These are phyloP conservation scores for Boletus fagicola DNA, from an alignment of 768 basidiomycete species.

Conservation along the genomic window DNA sequence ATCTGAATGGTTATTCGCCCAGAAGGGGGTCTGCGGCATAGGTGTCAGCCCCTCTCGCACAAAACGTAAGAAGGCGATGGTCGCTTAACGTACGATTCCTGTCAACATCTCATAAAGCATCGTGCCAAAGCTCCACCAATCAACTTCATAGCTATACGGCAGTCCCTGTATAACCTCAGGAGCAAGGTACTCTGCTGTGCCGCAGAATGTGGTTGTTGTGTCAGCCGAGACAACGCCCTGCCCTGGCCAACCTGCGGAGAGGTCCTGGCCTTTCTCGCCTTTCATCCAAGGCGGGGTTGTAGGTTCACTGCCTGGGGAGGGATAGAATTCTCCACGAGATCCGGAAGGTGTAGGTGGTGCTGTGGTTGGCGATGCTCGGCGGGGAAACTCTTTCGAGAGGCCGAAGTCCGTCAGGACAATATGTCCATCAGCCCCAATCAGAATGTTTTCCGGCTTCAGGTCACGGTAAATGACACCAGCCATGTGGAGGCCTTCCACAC, in stretches of 20 bases:
- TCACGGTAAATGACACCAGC: constrained; percentile 97
- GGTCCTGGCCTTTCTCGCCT: constrained; percentile 52
- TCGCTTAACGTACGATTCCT: constrained; percentile 64
- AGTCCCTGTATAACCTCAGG: constrained; percentile 94
- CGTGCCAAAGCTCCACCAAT: constrained; percentile 98
- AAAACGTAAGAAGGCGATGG: constrained; percentile 13
- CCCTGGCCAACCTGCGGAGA: constrained; percentile 57
- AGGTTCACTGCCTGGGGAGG: constrained; percentile 41
- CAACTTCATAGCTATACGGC: constrained; percentile 90
- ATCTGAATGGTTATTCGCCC: constrained; percentile 89
- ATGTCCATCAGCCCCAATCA: constrained; percentile 92
- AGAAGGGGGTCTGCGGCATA: constrained; percentile 74
- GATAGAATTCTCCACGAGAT: constrained; percentile 52
- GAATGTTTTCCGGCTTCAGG: constrained; percentile 94
- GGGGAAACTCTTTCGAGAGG: constrained; percentile 86
- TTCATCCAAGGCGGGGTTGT: constrained; percentile 80
- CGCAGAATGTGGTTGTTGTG: constrained; percentile 85
- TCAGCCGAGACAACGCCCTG: constrained; percentile 51
- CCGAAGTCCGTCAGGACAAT: constrained; percentile 98
- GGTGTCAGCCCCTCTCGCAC: constrained; percentile 16
- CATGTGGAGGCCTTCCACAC: constrained; percentile 90
- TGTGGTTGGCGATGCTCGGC: constrained; percentile 43
- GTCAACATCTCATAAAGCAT: constrained; percentile 98
- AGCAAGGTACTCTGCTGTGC: constrained; percentile 95
- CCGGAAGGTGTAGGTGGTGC: constrained; percentile 60